These are phyloP conservation scores for Amyloporia xantha DNA, from an alignment of 768 basidiomycete species.

Conservation along the genomic window DNA sequence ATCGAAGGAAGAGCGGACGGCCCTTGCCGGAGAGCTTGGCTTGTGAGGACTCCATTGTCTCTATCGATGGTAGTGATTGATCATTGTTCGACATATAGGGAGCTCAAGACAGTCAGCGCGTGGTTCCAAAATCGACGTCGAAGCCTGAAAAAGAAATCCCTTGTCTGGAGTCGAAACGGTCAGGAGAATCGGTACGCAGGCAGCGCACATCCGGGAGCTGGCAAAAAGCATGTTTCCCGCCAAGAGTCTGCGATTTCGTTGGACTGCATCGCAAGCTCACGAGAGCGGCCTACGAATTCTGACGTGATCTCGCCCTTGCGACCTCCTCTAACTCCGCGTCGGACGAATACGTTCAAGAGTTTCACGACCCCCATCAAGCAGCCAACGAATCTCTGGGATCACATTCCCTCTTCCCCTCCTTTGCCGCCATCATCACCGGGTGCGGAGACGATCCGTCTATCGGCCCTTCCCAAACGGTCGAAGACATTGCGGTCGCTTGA, in stretches of 20 bases:
- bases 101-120: conserved; percentile 48
- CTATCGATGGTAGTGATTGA: too few relatives aligned
- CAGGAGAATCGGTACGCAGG: conserved; percentile 1
- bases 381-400: conserved; percentile 22
- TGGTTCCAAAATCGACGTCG: conserved; percentile 85
- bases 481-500: conserved; percentile 54
- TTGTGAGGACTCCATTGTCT: conserved; percentile 32
- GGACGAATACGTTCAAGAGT: conserved; percentile 7
- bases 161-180: conserved; percentile 5
- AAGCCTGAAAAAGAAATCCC: conserved; percentile 32
- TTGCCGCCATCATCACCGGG: conserved; percentile 46
- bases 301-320: conserved; percentile 1
- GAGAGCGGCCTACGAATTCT: conserved; percentile 30
- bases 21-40: conserved; percentile 32
- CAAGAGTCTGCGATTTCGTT: conserved; percentile 33
- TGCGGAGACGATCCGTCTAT: conserved; percentile 35
- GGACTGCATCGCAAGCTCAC: conserved; percentile 52
- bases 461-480: conserved; percentile 36
- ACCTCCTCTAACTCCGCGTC: conserved; percentile 16
- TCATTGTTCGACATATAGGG: conserved; percentile 28
- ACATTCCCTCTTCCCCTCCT: conserved; percentile 60
- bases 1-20: conserved; percentile 34
- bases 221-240: conserved; percentile 19
- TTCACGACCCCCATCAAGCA: neutral
- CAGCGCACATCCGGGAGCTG: neutral